A percentile compares a stretch with the other conserved stretches of the same genome.
Evolutionary conservation across 2,329 filamentous ascomycete species (phyloP).

Genomic region (Conoideocrella luteorostrata): DNA sequence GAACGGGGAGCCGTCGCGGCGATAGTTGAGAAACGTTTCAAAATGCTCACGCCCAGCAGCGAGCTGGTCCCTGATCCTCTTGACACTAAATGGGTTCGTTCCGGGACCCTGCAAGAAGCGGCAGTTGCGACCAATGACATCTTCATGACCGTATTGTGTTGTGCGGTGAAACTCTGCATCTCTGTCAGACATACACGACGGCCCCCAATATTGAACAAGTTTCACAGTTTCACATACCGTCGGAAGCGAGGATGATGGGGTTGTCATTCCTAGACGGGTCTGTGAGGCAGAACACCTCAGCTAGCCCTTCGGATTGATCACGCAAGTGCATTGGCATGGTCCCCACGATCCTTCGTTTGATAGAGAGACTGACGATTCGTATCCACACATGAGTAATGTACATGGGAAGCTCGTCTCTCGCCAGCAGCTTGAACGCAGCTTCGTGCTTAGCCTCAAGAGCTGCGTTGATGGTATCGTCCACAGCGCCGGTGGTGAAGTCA

Average conservation of each 20-base stretch:
- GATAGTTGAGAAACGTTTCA: conserved; percentile 70
- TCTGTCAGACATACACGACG: too few species aligned
- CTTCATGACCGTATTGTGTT: conserved; percentile 67
- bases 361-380: conserved; percentile 62
- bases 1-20: conserved; percentile 68
- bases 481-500: conserved; percentile 45
- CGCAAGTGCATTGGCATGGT: conserved; percentile 57
- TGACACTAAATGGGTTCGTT: conserved; percentile 57
- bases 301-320: conserved; percentile 67
- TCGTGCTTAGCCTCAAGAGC: conserved; percentile 56
- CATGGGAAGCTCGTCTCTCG: conserved; percentile 62
- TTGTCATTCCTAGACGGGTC: conserved; percentile 69
- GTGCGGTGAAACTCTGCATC: conserved; percentile 67
- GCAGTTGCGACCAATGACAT: conserved; percentile 69
- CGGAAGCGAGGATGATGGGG: conserved; percentile 70
- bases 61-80: conserved; percentile 55
- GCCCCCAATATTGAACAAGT: too few species aligned
- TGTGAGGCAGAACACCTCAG: conserved; percentile 71
- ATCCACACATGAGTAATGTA: conserved; percentile 65
- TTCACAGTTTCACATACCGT: conserved; percentile 51
- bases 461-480: conserved; percentile 48
- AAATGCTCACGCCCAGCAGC: conserved; percentile 58
- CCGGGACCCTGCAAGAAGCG: conserved; percentile 70
- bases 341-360: conserved; percentile 61
- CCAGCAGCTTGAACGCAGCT: conserved; percentile 58